Evolutionary conservation across 2,329 filamentous ascomycete species (phyloP).

Genomic region (Colletotrichum sojae): DNA sequence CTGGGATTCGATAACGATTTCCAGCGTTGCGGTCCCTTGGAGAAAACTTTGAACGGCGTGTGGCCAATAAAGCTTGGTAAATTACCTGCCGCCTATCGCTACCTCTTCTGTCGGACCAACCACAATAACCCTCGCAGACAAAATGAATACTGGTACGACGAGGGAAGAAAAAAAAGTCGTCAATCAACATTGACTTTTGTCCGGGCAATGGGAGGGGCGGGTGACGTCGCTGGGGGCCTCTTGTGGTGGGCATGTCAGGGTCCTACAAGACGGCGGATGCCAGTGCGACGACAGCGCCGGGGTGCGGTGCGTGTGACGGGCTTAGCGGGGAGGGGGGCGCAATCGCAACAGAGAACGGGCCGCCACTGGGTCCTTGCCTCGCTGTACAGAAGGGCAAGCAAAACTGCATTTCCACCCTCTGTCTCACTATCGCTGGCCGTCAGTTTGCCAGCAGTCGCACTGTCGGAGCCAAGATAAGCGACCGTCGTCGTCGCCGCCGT

Average conservation of each 20-base stretch:
- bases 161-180: constrained; percentile 9
- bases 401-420: too few relatives aligned
- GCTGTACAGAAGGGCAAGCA: constrained; percentile 13
- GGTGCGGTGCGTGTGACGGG: constrained; percentile 31
- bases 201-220: constrained; percentile 19
- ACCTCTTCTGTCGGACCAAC: neutral
- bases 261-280: constrained; percentile 24
- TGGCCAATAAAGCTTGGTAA: constrained; percentile 2
- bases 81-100: neutral
- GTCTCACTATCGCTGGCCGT: too few relatives aligned
- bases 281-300: constrained; percentile 27
- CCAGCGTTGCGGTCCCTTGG: neutral
- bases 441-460: neutral
- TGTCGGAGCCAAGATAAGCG: neutral
- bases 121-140: too few relatives aligned
- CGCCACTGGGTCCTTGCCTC: constrained; percentile 19
- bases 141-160: too few relatives aligned
- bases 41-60: neutral
- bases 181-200: constrained; percentile 21
- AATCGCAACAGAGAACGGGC: constrained; percentile 18
- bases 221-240: constrained; percentile 37
- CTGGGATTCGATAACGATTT: neutral
- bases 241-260: constrained; percentile 31
- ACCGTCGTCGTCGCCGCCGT: neutral
- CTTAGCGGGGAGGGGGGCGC: constrained; percentile 28